These are phyloP conservation scores for Neofusicoccum kwambonambiense DNA, from an alignment of 2,329 filamentous ascomycete genomes.

Conservation along the genomic window DNA sequence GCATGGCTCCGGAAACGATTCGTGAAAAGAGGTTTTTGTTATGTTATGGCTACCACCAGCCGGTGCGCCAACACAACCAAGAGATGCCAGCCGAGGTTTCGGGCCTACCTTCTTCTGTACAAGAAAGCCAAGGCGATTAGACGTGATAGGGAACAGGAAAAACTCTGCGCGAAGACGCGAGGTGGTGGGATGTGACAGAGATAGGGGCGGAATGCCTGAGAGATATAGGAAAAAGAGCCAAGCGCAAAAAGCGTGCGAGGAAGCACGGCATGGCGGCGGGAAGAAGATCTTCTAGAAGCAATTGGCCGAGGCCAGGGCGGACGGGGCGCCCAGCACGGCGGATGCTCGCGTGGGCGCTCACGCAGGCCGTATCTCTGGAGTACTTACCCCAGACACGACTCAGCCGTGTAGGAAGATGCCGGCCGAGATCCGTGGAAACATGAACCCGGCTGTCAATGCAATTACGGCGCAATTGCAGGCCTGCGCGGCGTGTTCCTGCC, in stretches of 20 bases:
- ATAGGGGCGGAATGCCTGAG: not conserved
- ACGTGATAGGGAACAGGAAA: too few relatives aligned
- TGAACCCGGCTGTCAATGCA: not conserved
- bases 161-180: not conserved
- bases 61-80: not conserved
- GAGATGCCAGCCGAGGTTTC: not conserved
- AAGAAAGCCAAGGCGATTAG: not conserved
- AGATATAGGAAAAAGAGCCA: not conserved
- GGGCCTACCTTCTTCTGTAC: not conserved
- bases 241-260: too few relatives aligned
- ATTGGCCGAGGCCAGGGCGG: not conserved
- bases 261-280: not conserved
- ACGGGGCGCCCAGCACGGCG: too few relatives aligned
- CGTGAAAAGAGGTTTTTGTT: conserved; percentile 8
- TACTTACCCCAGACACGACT: conserved; percentile 4
- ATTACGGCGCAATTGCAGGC: not conserved
- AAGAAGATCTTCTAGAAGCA: conserved; percentile 7
- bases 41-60: conserved; percentile 12
- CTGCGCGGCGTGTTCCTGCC: too few relatives aligned
- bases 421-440: not conserved
- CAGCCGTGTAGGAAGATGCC: not conserved
- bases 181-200: not conserved
- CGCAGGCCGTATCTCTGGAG: conserved; percentile 1
- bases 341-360: not conserved
- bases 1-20: not conserved